Conservation (phyloP, 306 rosid genomes). For the Begonia peltatifolia region DNA sequence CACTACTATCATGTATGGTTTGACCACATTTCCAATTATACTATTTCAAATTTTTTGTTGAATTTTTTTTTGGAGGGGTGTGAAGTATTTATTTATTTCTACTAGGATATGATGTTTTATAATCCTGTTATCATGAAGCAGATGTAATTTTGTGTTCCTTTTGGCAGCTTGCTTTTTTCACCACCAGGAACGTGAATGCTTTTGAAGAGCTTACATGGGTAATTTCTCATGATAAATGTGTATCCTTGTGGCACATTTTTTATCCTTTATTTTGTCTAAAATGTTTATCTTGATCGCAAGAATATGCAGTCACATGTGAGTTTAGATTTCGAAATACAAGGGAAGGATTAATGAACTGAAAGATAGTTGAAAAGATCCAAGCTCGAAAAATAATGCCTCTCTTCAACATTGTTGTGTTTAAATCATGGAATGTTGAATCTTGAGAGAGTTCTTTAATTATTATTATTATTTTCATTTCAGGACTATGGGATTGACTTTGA, state of each 20-base stretch:
- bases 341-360: too few relatives aligned
- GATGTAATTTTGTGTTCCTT: conserved; percentile 3
- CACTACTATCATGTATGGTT: conserved; percentile 75
- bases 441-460: background rate
- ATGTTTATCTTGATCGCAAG: too few relatives aligned
- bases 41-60: conserved; percentile 1
- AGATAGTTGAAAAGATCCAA: too few relatives aligned
- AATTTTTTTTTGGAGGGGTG: background rate
- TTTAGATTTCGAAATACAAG: too few relatives aligned
- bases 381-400: too few relatives aligned
- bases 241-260: conserved; percentile 1
- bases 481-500: conserved; percentile 80
- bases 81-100: conserved; percentile 1
- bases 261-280: background rate
- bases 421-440: background rate
- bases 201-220: conserved; percentile 89
- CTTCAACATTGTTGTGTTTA: too few relatives aligned
- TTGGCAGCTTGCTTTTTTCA: conserved; percentile 76
- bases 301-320: too few relatives aligned
- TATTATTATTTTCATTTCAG: conserved; percentile 20
- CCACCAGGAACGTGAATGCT: conserved; percentile 51
- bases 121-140: conserved; percentile 1
- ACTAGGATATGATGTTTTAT: conserved; percentile 1
- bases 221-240: conserved; percentile 16
- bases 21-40: background rate